phyloP scores from a whole-genome alignment of 148 eudicot genomes.

The Spergularia bocconei region DNA sequence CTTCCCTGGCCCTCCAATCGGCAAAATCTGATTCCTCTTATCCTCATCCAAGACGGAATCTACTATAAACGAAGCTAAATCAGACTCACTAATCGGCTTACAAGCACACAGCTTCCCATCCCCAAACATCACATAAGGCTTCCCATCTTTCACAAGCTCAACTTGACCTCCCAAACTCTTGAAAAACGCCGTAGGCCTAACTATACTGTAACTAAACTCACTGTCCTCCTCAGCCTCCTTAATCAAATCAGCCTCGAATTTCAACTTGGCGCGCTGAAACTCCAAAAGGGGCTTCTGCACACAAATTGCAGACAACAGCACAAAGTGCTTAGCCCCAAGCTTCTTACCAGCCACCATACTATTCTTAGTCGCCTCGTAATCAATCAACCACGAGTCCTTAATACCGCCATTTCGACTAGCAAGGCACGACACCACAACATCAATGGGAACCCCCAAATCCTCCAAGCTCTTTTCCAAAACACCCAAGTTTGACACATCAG shows the following conservation, averaged over 20 bases:
- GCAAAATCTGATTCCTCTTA: conserved; percentile 64
- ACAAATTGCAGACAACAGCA: conserved; percentile 86
- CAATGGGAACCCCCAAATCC: conserved; percentile 53
- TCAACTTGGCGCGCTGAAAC: conserved; percentile 86
- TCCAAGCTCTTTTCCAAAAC: conserved; percentile 50
- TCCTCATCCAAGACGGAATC: conserved; percentile 74
- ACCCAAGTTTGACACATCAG: conserved; percentile 78
- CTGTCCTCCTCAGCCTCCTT: conserved; percentile 54
- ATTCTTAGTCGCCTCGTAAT: conserved; percentile 84
- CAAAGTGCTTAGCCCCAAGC: conserved; percentile 76
- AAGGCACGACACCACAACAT: conserved; percentile 92
- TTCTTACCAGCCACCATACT: conserved; percentile 74
- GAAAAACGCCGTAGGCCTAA: conserved; percentile 96
- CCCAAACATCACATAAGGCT: conserved; percentile 99
- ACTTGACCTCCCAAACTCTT: conserved; percentile 97
- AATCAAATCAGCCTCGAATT: conserved; percentile 78
- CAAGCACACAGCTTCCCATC: conserved; percentile 93
- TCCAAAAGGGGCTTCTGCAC: conserved; percentile 93
- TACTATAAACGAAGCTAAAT: conserved; percentile 76
- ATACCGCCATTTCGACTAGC: conserved; percentile 85
- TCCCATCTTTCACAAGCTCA: conserved; percentile 88
- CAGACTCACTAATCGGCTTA: conserved; percentile 85
- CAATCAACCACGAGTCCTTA: conserved; percentile 85
- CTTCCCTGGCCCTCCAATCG: conserved; percentile 90
- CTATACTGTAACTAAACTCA: conserved; percentile 72